A percentile compares a stretch with the other conserved stretches of the same genome.
phyloP scores from a whole-genome alignment of 2,329 filamentous ascomycete genomes.

The Colletotrichum camelliae region DNA sequence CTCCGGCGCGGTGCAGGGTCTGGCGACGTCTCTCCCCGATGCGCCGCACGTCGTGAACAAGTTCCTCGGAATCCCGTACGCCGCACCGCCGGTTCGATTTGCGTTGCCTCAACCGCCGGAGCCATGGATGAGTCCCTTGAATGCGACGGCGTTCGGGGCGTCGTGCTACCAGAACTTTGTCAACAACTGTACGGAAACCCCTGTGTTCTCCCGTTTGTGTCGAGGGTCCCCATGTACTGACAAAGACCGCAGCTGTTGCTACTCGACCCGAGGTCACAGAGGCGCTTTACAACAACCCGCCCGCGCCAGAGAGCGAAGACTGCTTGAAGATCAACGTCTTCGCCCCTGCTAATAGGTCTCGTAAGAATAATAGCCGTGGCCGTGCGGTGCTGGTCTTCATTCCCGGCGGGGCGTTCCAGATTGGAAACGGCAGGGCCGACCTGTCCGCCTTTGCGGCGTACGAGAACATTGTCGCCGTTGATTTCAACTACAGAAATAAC shows the following conservation, averaged over 20 bases:
- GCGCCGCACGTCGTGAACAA: conserved; percentile 32
- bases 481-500: conserved; percentile 27
- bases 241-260: neutral
- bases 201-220: accelerated
- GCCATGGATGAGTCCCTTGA: neutral
- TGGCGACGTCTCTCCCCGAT: neutral
- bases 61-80: conserved; percentile 59
- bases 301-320: conserved; percentile 28
- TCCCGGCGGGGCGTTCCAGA: conserved; percentile 28
- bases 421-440: conserved; percentile 25
- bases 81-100: conserved; percentile 49
- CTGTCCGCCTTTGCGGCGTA: conserved; percentile 30
- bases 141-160: neutral
- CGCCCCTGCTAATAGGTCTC: conserved; percentile 16
- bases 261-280: neutral
- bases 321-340: conserved; percentile 34
- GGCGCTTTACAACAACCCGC: neutral
- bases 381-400: conserved; percentile 30
- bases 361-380: neutral
- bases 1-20: neutral
- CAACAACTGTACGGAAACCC: neutral
- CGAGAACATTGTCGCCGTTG: conserved; percentile 31
- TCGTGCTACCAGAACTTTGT: neutral
- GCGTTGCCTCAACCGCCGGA: neutral
- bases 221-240: neutral